phyloP scores from a whole-genome alignment of 2,329 filamentous ascomycete genomes.

The Botryosphaeria agaves region DNA sequence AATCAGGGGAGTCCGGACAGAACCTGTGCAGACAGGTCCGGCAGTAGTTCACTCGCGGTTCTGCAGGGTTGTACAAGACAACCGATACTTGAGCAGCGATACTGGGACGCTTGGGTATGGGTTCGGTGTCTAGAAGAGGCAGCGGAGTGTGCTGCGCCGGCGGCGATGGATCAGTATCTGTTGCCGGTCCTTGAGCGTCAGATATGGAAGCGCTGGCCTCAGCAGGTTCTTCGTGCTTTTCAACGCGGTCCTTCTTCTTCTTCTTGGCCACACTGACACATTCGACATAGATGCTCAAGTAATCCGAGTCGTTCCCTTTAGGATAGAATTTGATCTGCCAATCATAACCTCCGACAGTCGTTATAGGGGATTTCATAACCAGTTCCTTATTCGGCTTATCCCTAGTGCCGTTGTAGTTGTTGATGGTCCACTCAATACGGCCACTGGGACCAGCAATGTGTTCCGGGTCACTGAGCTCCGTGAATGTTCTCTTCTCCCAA shows the following conservation, averaged over 20 bases:
- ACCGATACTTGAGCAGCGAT: constrained; percentile 43
- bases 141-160: constrained; percentile 11
- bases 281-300: constrained; percentile 43
- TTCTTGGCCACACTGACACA: constrained; percentile 33
- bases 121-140: constrained; percentile 12
- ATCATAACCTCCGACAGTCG: constrained; percentile 40
- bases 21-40: constrained; percentile 42
- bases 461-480: constrained; percentile 39
- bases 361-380: constrained; percentile 39
- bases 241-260: constrained; percentile 15
- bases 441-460: constrained; percentile 34
- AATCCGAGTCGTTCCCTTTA: constrained; percentile 39
- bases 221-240: constrained; percentile 6
- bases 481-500: constrained; percentile 40
- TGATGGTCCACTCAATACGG: constrained; percentile 40
- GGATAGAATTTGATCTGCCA: constrained; percentile 52
- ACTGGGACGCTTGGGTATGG: constrained; percentile 21
- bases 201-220: constrained; percentile 12
- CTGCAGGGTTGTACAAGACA: constrained; percentile 44
- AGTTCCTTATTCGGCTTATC: constrained; percentile 40
- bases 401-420: constrained; percentile 40
- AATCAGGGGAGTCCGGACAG: constrained; percentile 38
- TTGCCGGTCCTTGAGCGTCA: constrained; percentile 4
- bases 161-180: background rate
- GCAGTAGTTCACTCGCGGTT: constrained; percentile 40